Evolutionary conservation across 495 filamentous ascomycete genomes (phyloP), one percentile per base, ranked within the genome.

Genomic region (Platismatia glauca): DNA sequence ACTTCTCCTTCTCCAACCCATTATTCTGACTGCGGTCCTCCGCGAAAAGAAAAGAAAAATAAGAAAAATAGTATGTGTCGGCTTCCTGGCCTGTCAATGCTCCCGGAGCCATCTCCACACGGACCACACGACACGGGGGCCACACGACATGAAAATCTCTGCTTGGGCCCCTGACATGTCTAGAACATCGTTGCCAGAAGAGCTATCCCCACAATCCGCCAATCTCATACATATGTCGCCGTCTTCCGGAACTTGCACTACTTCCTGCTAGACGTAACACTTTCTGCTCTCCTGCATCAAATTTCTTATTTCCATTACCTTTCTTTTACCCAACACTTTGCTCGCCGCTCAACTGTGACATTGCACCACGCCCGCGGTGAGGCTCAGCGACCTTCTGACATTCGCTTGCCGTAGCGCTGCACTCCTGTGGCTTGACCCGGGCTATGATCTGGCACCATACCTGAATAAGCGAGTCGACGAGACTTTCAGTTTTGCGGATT

Each of bases 251-350:
- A 55, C 35, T 52, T 52, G 24, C 55, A 50, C 61, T 63, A 63
- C 24, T 58, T 50, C 43, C 44, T 48, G 41, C 53, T 65, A 57
- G 58, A 65, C 56, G 43, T 38, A 34, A 38, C 58, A 48, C 12
- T 48, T 46, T 48, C 31, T 65, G 27, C 39, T 60, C 22, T 22
- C 59, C 58, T 61, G 50, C 63, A 57, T 15, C 53, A 29, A 33
- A n/a, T 37, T 56, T 20, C 37, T 41, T 39, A 55, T 57, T 63
- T 52, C 16, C 37, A 56, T 60, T 61, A 48, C 37, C 50, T 46
- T 46, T 65, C 52, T 61, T 58, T 65, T 65, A 65, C 63, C 52
- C 35, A 58, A 65, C 63, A 39, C 43, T 57, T 65, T 65, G 38
- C 44, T 48, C 61, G 41, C 41, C 55, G 15, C n/a, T 24, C 18